A percentile compares a stretch with the other conserved stretches of the same genome.
Evolutionary conservation across 2,329 filamentous ascomycete species (phyloP).

Genomic region (Onygenales sp.): DNA sequence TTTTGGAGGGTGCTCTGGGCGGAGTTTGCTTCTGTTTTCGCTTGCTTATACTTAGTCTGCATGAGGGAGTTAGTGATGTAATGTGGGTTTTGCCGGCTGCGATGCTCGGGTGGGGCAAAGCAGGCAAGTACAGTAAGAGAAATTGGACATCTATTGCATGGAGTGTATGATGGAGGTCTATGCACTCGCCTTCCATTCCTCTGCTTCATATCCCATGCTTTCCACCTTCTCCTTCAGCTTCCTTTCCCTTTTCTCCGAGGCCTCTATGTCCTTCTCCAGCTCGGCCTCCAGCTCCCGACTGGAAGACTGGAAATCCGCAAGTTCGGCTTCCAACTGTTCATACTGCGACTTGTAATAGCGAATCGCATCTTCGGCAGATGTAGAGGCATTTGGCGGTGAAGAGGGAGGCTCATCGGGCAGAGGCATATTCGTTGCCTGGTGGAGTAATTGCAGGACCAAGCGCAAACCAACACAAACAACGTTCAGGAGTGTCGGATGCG

Average conservation of each 20-base stretch:
- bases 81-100: background rate
- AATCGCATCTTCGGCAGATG: conserved; percentile 60
- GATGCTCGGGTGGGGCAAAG: background rate
- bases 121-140: no score
- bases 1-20: conserved; percentile 86
- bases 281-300: conserved; percentile 91
- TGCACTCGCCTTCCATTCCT: conserved; percentile 86
- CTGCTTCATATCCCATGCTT: conserved; percentile 73
- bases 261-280: conserved; percentile 91
- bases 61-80: background rate
- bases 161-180: background rate
- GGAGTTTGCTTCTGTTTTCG: conserved; percentile 75
- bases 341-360: conserved; percentile 96
- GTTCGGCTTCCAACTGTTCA: conserved; percentile 80
- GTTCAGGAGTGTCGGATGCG: background rate
- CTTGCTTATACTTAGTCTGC: conserved; percentile 90
- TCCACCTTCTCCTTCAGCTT: conserved; percentile 81
- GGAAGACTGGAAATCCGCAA: conserved; percentile 87
- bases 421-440: conserved; percentile 1
- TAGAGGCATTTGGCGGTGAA: conserved; percentile 29
- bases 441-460: background rate
- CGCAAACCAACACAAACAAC: background rate
- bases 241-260: conserved; percentile 86
- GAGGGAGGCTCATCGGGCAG: conserved; percentile 8
- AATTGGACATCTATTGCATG: no score